Percentiles rank a stretch among this genome's conserved stretches.
Conservation (phyloP, 352 stramenopile genomes). For the Saprolegnia diclina region DNA sequence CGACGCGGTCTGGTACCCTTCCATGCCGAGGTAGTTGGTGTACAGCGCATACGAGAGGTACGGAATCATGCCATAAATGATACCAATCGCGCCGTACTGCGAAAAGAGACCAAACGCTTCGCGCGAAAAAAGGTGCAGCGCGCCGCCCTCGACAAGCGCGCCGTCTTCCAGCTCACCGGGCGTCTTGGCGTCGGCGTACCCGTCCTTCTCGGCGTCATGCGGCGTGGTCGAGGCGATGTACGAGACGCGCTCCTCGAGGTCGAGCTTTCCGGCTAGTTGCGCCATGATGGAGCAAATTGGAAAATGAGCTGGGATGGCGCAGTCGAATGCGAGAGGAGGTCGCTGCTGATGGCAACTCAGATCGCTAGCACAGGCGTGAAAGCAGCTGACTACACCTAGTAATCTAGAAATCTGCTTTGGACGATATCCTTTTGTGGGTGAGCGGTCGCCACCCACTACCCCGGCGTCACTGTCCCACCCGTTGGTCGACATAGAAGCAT, state of each 20-base stretch:
- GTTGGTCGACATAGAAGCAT: too few species aligned
- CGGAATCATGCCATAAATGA: slow-evolving; percentile 33
- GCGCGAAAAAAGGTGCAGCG: slow-evolving; percentile 28
- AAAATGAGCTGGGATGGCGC: too few species aligned
- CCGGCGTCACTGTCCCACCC: too few species aligned
- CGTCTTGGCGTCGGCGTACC: neutral
- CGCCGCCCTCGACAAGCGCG: slow-evolving; percentile 50
- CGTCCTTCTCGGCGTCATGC: neutral
- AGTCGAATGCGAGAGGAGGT: too few species aligned
- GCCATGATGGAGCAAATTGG: too few species aligned
- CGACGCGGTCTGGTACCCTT: slow-evolving; percentile 36
- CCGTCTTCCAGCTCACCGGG: slow-evolving; percentile 35
- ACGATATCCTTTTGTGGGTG: too few species aligned
- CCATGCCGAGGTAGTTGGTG: slow-evolving; percentile 45
- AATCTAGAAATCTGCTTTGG: too few species aligned
- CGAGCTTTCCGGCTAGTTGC: too few species aligned
- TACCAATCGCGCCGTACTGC: slow-evolving; percentile 31
- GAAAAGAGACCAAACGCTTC: slow-evolving; percentile 31
- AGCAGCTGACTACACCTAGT: too few species aligned
- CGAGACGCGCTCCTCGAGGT: slow-evolving; percentile 8
- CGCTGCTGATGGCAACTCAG: too few species aligned
- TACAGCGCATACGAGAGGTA: slow-evolving; percentile 39
- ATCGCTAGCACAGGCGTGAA: too few species aligned
- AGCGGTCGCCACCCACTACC: too few species aligned
- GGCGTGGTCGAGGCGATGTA: neutral